Conservation (phyloP, 148 eudicot species). For the Pouteria glomerata region DNA sequence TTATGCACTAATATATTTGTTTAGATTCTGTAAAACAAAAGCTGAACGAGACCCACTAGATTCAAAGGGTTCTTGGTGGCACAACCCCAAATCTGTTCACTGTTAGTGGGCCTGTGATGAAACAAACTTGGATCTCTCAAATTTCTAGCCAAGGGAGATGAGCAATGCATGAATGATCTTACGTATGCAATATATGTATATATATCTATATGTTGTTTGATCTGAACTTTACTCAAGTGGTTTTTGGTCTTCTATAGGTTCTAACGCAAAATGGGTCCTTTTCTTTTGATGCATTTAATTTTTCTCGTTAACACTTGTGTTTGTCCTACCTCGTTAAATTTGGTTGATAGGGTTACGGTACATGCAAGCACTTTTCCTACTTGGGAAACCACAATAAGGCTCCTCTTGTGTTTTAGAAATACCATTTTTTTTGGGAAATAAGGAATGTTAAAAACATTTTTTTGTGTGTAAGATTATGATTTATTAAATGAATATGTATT, state of each 20-base stretch:
- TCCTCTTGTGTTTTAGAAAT: not conserved
- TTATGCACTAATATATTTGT: no score
- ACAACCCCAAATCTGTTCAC: not conserved
- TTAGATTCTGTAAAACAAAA: not conserved
- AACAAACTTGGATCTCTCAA: not conserved
- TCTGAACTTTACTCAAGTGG: not conserved
- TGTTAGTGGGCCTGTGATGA: not conserved
- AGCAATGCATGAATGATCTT: not conserved
- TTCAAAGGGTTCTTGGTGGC: not conserved
- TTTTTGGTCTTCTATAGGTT: not conserved
- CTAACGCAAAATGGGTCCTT: not conserved
- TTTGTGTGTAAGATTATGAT: not conserved
- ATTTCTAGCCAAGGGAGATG: not conserved
- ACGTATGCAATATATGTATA: not conserved
- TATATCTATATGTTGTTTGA: not conserved
- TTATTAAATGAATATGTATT: not conserved
- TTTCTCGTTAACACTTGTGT: not conserved
- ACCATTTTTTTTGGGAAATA: no score
- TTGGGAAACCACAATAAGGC: not conserved
- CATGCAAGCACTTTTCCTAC: slow-evolving; percentile 2
- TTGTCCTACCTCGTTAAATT: not conserved
- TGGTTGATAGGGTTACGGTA: slow-evolving; percentile 6
- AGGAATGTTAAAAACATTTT: no score
- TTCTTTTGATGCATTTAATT: not conserved
- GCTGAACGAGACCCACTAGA: not conserved